Conservation (phyloP, 768 basidiomycete species). For the Lactarius tabidus region DNA sequence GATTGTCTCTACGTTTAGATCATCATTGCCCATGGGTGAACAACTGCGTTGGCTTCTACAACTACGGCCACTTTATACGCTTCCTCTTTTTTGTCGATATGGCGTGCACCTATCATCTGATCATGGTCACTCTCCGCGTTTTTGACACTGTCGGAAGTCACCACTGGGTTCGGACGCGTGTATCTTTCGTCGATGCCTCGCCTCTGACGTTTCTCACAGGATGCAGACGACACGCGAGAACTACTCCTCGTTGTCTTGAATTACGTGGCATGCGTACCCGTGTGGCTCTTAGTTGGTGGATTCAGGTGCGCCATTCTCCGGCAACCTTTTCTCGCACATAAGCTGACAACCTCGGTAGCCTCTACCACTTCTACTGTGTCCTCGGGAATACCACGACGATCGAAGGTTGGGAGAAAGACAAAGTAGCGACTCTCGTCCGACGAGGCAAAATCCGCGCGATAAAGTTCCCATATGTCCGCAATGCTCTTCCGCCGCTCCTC, state of each 20-base stretch:
- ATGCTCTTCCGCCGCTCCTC: constrained; percentile 28
- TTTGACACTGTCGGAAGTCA: constrained; percentile 39
- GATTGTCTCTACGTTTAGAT: constrained; percentile 42
- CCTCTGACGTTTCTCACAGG: constrained; percentile 40
- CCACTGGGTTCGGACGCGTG: constrained; percentile 46
- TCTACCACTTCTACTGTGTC: constrained; percentile 84
- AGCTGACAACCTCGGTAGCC: constrained; percentile 39
- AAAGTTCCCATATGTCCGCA: constrained; percentile 84
- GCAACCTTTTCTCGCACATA: background rate
- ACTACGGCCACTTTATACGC: constrained; percentile 84
- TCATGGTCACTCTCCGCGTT: constrained; percentile 73
- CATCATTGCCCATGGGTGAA: constrained; percentile 93
- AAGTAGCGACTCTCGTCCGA: constrained; percentile 77
- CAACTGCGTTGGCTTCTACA: constrained; percentile 91
- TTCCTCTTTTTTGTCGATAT: constrained; percentile 91
- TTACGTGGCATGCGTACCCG: constrained; percentile 79
- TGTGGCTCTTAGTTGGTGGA: constrained; percentile 78
- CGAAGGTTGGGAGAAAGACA: constrained; percentile 98
- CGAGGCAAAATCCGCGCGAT: constrained; percentile 85
- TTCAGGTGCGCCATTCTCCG: constrained; percentile 61
- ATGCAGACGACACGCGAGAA: constrained; percentile 62
- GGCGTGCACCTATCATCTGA: constrained; percentile 83
- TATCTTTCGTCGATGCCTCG: constrained; percentile 22
- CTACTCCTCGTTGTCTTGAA: constrained; percentile 87
- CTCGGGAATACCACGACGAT: constrained; percentile 88